These are phyloP conservation scores for Talaromyces trachyspermus DNA, from an alignment of 495 filamentous ascomycete species.

Conservation along the genomic window DNA sequence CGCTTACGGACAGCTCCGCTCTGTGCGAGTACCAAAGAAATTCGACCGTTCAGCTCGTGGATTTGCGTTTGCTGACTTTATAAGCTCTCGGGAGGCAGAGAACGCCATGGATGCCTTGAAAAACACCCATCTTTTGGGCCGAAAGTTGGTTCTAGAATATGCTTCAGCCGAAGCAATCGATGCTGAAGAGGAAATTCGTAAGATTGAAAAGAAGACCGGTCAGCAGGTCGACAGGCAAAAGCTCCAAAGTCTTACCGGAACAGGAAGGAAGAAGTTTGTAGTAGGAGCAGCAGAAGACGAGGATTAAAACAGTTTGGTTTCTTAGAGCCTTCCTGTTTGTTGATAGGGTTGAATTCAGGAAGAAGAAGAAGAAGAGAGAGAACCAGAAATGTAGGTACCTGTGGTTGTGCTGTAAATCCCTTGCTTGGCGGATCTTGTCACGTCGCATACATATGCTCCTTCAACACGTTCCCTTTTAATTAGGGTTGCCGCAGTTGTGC, in stretches of 20 bases:
- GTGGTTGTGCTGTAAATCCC: constrained; percentile 7
- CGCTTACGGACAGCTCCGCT: constrained; percentile 83
- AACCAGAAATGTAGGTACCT: background rate
- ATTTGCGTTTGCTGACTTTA: constrained; percentile 95
- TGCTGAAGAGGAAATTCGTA: constrained; percentile 90
- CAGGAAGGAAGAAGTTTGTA: constrained; percentile 79
- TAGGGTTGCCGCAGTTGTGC: constrained; percentile 10
- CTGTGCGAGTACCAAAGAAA: constrained; percentile 90
- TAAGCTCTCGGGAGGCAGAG: constrained; percentile 83
- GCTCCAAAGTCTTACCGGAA: constrained; percentile 75
- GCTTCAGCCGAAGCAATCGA: constrained; percentile 77
- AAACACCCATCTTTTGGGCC: constrained; percentile 88
- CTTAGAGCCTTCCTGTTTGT: constrained; percentile 1
- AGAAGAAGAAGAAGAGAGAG: background rate
- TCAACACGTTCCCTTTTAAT: constrained; percentile 10
- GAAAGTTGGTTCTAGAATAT: constrained; percentile 83
- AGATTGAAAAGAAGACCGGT: constrained; percentile 91
- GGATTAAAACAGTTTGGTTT: constrained; percentile 20
- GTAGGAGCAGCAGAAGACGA: constrained; percentile 67
- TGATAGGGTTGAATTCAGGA: constrained; percentile 4
- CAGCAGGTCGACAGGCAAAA: constrained; percentile 82
- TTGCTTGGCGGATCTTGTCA: constrained; percentile 6
- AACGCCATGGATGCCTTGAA: constrained; percentile 85
- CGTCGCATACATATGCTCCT: constrained; percentile 6
- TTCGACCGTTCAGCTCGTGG: constrained; percentile 81